Evolutionary conservation across 345 rosid genomes (phyloP).

Genomic region (Limnanthes douglasii): DNA sequence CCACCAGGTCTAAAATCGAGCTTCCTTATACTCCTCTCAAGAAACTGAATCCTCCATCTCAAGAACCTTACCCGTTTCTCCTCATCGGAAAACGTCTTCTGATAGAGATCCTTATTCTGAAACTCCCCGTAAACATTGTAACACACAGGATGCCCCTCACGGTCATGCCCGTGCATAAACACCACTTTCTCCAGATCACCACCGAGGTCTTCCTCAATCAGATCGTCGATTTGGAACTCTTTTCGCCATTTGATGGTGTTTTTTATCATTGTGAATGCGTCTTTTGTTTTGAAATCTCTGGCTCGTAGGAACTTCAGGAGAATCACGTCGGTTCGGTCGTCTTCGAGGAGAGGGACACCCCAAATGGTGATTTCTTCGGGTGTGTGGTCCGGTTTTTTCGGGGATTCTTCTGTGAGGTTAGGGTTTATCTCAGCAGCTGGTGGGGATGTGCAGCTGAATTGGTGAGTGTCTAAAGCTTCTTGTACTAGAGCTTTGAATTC

Average conservation of each 20-base stretch:
- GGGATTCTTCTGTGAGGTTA: constrained; percentile 4
- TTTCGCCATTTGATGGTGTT: constrained; percentile 62
- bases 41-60: constrained; percentile 81
- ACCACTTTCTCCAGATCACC: constrained; percentile 77
- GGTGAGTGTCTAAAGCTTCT: constrained; percentile 23
- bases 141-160: constrained; percentile 80
- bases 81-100: constrained; percentile 52
- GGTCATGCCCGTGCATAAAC: constrained; percentile 73
- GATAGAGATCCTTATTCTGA: constrained; percentile 72
- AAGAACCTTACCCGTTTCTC: constrained; percentile 60
- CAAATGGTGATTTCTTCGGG: constrained; percentile 47
- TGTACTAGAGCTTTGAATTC: constrained; percentile 32
- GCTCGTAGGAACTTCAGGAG: constrained; percentile 73
- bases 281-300: constrained; percentile 73
- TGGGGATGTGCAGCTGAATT: constrained; percentile 12
- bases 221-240: constrained; percentile 48
- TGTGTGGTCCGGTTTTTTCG: no score
- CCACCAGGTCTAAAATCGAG: constrained; percentile 80
- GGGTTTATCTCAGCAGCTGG: constrained; percentile 1
- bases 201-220: constrained; percentile 61
- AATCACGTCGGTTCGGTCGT: constrained; percentile 67
- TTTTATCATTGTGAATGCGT: constrained; percentile 61
- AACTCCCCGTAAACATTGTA: constrained; percentile 88
- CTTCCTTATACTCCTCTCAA: constrained; percentile 77
- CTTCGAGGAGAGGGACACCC: constrained; percentile 64